Conservation (phyloP, 345 rosid species). For the Citrus reticulata region DNA sequence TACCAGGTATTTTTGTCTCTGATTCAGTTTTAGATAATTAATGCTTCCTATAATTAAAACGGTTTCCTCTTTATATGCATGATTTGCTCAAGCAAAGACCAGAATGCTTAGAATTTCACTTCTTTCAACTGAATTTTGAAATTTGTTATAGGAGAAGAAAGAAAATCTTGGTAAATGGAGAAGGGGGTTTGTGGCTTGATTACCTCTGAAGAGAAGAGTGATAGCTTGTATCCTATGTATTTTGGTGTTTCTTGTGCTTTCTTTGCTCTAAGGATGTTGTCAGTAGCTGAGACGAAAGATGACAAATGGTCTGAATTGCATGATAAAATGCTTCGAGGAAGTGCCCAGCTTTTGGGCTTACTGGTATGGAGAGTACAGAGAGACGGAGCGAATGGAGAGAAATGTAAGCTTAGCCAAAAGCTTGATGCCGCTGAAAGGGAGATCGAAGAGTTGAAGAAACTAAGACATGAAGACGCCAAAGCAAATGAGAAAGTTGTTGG, state of each 20-base stretch:
- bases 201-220: constrained; percentile 27
- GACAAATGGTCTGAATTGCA: constrained; percentile 53
- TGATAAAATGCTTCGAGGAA: constrained; percentile 56
- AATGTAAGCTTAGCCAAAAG: constrained; percentile 36
- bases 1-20: constrained; percentile 3
- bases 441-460: constrained; percentile 57
- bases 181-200: constrained; percentile 17
- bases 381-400: constrained; percentile 29
- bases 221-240: constrained; percentile 49
- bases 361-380: constrained; percentile 65
- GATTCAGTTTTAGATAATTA: neutral
- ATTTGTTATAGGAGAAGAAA: constrained; percentile 26
- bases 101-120: neutral
- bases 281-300: constrained; percentile 38
- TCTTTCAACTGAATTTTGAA: constrained; percentile 3
- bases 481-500: constrained; percentile 94
- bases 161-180: constrained; percentile 36
- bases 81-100: neutral
- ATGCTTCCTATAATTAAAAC: neutral
- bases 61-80: neutral
- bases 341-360: constrained; percentile 64
- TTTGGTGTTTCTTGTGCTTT: constrained; percentile 72
- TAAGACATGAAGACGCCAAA: constrained; percentile 72
- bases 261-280: constrained; percentile 42
- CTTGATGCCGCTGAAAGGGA: constrained; percentile 54